Evolutionary conservation across 1,139 yeast genomes (phyloP).

Genomic region (Wickerhamomyces sp.): DNA sequence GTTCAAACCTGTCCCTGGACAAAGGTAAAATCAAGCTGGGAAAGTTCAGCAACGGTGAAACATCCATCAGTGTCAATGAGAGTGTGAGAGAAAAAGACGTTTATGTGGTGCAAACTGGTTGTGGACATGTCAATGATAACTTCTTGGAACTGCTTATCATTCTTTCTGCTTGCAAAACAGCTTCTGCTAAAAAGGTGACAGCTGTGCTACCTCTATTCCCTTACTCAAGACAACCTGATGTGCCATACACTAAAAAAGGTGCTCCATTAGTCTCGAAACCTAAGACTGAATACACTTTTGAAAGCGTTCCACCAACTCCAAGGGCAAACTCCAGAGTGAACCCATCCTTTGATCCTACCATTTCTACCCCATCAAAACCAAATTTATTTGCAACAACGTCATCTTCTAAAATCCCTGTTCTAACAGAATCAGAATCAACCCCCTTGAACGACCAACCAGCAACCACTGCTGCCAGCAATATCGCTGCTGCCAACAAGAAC

Average conservation of each 20-base stretch:
- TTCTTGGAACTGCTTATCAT: constrained; percentile 84
- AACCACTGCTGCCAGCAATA: too few relatives aligned
- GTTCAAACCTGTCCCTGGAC: constrained; percentile 62
- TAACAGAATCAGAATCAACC: constrained; percentile 26
- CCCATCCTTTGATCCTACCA: constrained; percentile 12
- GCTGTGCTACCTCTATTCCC: constrained; percentile 95
- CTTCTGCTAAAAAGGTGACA: constrained; percentile 89
- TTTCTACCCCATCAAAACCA: constrained; percentile 9
- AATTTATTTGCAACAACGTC: constrained; percentile 7
- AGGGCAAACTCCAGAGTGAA: constrained; percentile 28
- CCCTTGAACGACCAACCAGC: constrained; percentile 14
- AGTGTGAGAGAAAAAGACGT: constrained; percentile 94
- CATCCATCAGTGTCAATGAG: constrained; percentile 76
- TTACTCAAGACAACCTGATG: constrained; percentile 93
- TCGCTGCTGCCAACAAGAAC: too few relatives aligned
- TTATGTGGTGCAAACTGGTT: constrained; percentile 62
- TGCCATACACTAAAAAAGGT: constrained; percentile 72
- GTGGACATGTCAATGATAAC: constrained; percentile 89
- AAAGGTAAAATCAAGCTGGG: constrained; percentile 53
- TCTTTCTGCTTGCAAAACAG: constrained; percentile 92
- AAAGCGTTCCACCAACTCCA: constrained; percentile 64
- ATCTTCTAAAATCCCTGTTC: constrained; percentile 6
- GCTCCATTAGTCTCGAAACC: constrained; percentile 51
- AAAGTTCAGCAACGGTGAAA: constrained; percentile 82
- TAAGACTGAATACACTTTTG: constrained; percentile 48